Evolutionary conservation across 345 rosid genomes (phyloP).

Genomic region (Eucalyptus curtisii): DNA sequence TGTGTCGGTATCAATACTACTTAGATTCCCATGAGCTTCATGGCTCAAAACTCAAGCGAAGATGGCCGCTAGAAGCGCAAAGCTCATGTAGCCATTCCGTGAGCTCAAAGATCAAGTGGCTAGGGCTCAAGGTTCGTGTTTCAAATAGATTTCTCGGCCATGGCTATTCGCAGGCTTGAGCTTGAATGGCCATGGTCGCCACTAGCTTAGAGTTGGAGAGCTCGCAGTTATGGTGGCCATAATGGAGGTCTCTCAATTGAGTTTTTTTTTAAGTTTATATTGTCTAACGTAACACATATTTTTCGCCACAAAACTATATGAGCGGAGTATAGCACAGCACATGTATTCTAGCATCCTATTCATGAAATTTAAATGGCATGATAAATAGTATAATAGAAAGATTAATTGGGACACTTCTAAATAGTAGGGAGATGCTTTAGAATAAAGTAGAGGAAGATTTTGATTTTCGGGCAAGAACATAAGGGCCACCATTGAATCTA

Average conservation of each 20-base stretch:
- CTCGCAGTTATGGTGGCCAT: background rate
- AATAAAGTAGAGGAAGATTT: background rate
- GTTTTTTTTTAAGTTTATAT: background rate
- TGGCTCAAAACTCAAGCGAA: background rate
- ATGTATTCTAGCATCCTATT: too few species aligned
- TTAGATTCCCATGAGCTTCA: background rate
- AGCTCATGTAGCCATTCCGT: rapidly evolving
- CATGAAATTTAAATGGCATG: too few species aligned
- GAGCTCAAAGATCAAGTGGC: background rate
- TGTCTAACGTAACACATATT: background rate
- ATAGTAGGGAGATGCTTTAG: background rate
- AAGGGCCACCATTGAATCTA: background rate
- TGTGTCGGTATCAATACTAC: too few species aligned
- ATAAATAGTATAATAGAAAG: too few species aligned
- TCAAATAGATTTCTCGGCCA: background rate
- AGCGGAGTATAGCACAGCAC: background rate
- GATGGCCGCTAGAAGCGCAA: background rate
- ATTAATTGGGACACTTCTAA: background rate
- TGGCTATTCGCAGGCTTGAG: background rate
- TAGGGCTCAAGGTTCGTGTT: background rate
- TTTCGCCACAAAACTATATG: background rate
- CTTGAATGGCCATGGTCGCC: background rate
- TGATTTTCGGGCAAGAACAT: background rate
- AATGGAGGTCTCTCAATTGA: background rate
- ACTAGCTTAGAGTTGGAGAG: background rate